Conservation (phyloP, 305 asterid species). For the Fraxinus paxiana region DNA sequence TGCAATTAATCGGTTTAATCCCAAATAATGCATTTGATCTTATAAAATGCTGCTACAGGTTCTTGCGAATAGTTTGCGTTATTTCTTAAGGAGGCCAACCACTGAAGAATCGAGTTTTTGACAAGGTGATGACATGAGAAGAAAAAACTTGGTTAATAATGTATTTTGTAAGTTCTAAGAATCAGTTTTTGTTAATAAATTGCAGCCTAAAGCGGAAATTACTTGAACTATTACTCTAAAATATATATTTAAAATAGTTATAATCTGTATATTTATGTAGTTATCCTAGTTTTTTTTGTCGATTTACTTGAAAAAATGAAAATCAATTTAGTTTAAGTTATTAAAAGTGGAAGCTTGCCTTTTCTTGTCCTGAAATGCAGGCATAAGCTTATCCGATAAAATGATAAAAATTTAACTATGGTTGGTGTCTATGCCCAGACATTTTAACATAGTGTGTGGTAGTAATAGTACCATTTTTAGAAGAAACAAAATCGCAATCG, state of each 20-base stretch:
- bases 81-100: conserved; percentile 72
- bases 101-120: conserved; percentile 88
- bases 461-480: not conserved
- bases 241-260: not conserved
- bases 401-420: not conserved
- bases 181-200: not conserved
- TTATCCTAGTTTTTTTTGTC: not conserved
- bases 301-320: not conserved
- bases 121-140: conserved; percentile 8
- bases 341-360: not conserved
- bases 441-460: not conserved
- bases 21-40: not conserved
- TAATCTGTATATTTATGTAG: not conserved
- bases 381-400: not conserved
- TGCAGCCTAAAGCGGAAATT: not conserved
- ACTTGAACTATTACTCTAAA: not conserved
- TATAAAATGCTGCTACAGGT: conserved; percentile 46
- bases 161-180: not conserved
- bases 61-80: conserved; percentile 75
- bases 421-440: not conserved
- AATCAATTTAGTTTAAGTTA: not conserved
- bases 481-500: not conserved
- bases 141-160: not conserved
- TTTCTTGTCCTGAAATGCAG: not conserved
- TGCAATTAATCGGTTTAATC: not conserved